Evolutionary conservation across 768 basidiomycete species (phyloP).

Genomic region (Trametes elegans): DNA sequence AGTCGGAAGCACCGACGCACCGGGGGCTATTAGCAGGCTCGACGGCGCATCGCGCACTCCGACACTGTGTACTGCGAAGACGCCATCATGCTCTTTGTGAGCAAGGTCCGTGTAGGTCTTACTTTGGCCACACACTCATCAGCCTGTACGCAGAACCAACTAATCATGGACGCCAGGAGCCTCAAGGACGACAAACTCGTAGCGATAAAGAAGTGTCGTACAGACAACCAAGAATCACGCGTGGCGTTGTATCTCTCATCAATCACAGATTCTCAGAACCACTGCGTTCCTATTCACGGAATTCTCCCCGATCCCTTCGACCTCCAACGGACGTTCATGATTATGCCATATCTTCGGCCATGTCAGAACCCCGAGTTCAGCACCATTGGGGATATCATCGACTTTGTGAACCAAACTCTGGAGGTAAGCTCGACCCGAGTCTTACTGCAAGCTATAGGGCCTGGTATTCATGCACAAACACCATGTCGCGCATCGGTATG

Average conservation of each 20-base stretch:
- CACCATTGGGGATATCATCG: conserved; percentile 20
- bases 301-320: conserved; percentile 18
- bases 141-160: neutral
- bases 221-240: conserved; percentile 4
- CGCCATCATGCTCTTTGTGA: no score
- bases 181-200: conserved; percentile 6
- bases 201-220: conserved; percentile 8
- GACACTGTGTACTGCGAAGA: neutral
- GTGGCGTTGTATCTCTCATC: conserved; percentile 13
- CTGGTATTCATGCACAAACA: conserved; percentile 18
- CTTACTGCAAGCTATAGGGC: conserved; percentile 1
- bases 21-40: no score
- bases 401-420: neutral
- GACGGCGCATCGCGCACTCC: no score
- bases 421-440: neutral
- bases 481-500: conserved; percentile 20
- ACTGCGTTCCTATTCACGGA: conserved; percentile 25
- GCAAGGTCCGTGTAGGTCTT: no score
- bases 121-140: no score
- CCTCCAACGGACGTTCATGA: conserved; percentile 5
- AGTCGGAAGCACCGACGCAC: no score
- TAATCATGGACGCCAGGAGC: conserved; percentile 20
- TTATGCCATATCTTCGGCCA: conserved; percentile 12
- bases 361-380: conserved; percentile 26
- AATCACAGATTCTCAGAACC: conserved; percentile 17